A percentile compares a stretch with the other conserved stretches of the same genome.
phyloP scores from a whole-genome alignment of 371 early-diverging fungal species.

The Mucor plumbeus region DNA sequence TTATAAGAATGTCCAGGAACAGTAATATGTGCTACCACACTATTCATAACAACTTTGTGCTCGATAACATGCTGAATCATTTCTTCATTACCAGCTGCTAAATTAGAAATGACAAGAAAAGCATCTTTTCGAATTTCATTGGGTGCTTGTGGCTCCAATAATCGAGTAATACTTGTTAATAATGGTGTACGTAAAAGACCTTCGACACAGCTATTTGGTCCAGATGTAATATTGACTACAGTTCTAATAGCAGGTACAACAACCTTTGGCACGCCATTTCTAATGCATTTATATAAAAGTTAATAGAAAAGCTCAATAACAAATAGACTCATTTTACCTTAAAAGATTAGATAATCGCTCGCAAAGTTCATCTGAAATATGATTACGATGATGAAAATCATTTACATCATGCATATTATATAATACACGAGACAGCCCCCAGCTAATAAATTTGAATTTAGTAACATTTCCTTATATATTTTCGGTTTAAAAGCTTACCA shows the following conservation, averaged over 20 bases:
- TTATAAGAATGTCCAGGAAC: constrained; percentile 38
- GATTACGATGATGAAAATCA: constrained; percentile 28
- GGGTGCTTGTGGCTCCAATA: constrained; percentile 29
- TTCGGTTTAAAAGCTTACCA: constrained; percentile 39
- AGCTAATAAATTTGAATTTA: constrained; percentile 32
- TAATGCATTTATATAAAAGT: background rate
- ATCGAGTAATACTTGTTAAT: constrained; percentile 23
- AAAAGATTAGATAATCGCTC: constrained; percentile 33
- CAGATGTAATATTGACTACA: constrained; percentile 62
- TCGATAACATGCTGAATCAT: constrained; percentile 49
- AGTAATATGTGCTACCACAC: constrained; percentile 38
- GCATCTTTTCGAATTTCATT: constrained; percentile 52
- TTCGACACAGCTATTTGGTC: constrained; percentile 49
- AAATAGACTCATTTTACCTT: constrained; percentile 19
- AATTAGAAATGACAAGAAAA: constrained; percentile 56
- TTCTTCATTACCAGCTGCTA: constrained; percentile 54
- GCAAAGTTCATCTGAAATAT: constrained; percentile 30
- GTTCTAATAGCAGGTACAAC: constrained; percentile 46
- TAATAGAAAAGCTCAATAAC: no score
- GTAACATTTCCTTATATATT: no score
- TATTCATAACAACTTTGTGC: constrained; percentile 42
- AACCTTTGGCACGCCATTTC: constrained; percentile 17
- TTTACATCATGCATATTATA: constrained; percentile 60
- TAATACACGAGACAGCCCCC: constrained; percentile 63
- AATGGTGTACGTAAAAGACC: constrained; percentile 49